Evolutionary conservation across 208 protist genomes (phyloP).

Genomic region (Zelonia costaricensis): DNA sequence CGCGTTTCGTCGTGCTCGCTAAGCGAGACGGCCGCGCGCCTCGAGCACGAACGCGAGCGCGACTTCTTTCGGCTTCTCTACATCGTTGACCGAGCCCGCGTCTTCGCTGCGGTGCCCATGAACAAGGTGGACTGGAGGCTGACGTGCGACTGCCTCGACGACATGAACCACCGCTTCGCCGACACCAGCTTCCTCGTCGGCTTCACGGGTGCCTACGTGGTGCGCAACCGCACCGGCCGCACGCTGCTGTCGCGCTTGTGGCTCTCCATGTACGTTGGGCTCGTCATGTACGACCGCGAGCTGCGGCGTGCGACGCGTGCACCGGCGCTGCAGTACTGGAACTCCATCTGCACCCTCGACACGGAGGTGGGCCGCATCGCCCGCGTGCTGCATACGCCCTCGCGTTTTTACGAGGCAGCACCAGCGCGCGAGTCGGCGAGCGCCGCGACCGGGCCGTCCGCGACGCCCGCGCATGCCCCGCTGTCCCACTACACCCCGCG

Average conservation of each 20-base stretch:
- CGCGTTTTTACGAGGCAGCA: slow-evolving; percentile 58
- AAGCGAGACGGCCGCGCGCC: slow-evolving; percentile 34
- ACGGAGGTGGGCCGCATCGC: slow-evolving; percentile 60
- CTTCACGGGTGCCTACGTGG: slow-evolving; percentile 41
- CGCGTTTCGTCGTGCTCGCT: slow-evolving; percentile 29
- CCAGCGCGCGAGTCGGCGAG: not conserved
- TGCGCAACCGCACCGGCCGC: slow-evolving; percentile 35
- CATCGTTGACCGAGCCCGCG: slow-evolving; percentile 22
- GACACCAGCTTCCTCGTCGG: slow-evolving; percentile 69
- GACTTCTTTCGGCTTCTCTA: slow-evolving; percentile 72
- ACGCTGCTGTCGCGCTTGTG: slow-evolving; percentile 45
- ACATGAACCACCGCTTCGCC: slow-evolving; percentile 78
- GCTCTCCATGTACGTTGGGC: slow-evolving; percentile 59
- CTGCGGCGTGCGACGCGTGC: slow-evolving; percentile 49
- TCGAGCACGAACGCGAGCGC: slow-evolving; percentile 47
- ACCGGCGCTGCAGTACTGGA: slow-evolving; percentile 77
- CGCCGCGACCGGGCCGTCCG: not conserved
- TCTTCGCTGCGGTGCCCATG: slow-evolving; percentile 23
- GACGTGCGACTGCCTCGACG: slow-evolving; percentile 75
- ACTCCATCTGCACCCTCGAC: slow-evolving; percentile 60
- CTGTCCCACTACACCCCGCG: not conserved
- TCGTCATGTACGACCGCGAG: slow-evolving; percentile 71
- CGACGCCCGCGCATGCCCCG: not conserved
- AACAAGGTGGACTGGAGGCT: slow-evolving; percentile 63
- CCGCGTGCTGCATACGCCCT: slow-evolving; percentile 50